phyloP scores from a whole-genome alignment of 1,139 yeast species.

The Diutina catenulata region DNA sequence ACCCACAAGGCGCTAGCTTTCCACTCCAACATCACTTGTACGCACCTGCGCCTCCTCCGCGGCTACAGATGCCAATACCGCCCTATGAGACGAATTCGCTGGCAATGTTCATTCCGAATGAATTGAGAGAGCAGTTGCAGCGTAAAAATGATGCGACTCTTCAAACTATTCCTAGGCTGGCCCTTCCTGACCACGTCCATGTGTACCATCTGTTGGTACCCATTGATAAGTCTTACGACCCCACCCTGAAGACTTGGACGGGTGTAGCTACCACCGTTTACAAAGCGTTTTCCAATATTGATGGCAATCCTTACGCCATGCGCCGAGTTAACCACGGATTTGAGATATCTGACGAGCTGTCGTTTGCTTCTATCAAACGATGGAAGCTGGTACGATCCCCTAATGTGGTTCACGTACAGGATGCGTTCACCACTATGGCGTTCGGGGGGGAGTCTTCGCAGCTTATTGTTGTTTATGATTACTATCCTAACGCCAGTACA shows the following conservation, averaged over 20 bases:
- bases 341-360: slow-evolving; percentile 42
- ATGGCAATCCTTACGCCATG: slow-evolving; percentile 70
- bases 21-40: slow-evolving; percentile 82
- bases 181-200: slow-evolving; percentile 66
- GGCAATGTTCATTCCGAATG: slow-evolving; percentile 60
- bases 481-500: slow-evolving; percentile 52
- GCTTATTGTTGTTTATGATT: slow-evolving; percentile 39
- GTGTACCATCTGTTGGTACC: slow-evolving; percentile 83
- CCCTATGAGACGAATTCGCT: slow-evolving; percentile 63
- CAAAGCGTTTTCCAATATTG: slow-evolving; percentile 68
- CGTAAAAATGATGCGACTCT: slow-evolving; percentile 73
- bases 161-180: slow-evolving; percentile 49
- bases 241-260: slow-evolving; percentile 44
- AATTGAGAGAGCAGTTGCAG: slow-evolving; percentile 61
- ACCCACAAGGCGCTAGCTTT: slow-evolving; percentile 18
- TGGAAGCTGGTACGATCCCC: slow-evolving; percentile 48
- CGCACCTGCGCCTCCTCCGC: slow-evolving; percentile 83
- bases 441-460: slow-evolving; percentile 37
- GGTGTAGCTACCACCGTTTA: slow-evolving; percentile 53
- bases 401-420: slow-evolving; percentile 56
- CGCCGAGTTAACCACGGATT: slow-evolving; percentile 50
- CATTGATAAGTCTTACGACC: slow-evolving; percentile 51
- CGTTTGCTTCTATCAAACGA: slow-evolving; percentile 24
- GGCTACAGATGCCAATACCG: slow-evolving; percentile 44
- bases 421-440: slow-evolving; percentile 79